These are phyloP conservation scores for Penicillium griseofulvum DNA, from an alignment of 2,329 filamentous ascomycete genomes.

Conservation along the genomic window DNA sequence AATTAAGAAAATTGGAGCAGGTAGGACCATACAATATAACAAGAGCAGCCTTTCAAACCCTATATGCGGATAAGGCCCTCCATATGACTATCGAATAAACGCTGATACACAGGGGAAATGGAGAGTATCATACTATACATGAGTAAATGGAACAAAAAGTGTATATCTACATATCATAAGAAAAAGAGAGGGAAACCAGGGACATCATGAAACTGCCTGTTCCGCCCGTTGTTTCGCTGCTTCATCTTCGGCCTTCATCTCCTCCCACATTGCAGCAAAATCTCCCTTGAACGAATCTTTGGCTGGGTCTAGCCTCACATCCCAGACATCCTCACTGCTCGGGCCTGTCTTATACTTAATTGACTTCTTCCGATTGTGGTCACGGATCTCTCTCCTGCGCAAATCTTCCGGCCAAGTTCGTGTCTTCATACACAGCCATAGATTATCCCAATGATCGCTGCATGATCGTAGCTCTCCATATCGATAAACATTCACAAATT, in stretches of 20 bases:
- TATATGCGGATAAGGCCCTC: neutral
- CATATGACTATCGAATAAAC: neutral
- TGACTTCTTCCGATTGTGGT: conserved; percentile 66
- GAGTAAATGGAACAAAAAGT: neutral
- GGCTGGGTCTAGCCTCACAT: conserved; percentile 64
- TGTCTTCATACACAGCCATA: conserved; percentile 96
- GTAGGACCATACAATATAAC: neutral
- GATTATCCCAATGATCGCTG: conserved; percentile 84
- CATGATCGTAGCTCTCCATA: conserved; percentile 75
- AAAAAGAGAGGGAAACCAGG: neutral
- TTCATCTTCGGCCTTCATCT: conserved; percentile 45
- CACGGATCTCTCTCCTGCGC: conserved; percentile 60
- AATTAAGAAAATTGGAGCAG: neutral
- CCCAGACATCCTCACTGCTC: conserved; percentile 91
- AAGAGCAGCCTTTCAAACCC: neutral
- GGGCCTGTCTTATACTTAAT: conserved; percentile 65
- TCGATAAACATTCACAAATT: conserved; percentile 89
- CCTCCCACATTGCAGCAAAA: conserved; percentile 42
- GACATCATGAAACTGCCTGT: conserved; percentile 21
- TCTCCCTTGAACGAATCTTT: conserved; percentile 49
- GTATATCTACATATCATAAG: conserved; percentile 16
- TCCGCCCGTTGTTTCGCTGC: conserved; percentile 25
- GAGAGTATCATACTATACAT: conserved; percentile 9
- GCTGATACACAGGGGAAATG: neutral
- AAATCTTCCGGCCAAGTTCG: conserved; percentile 60